phyloP scores from a whole-genome alignment of 83 land plant species.

The Diphasiastrum complanatum region DNA sequence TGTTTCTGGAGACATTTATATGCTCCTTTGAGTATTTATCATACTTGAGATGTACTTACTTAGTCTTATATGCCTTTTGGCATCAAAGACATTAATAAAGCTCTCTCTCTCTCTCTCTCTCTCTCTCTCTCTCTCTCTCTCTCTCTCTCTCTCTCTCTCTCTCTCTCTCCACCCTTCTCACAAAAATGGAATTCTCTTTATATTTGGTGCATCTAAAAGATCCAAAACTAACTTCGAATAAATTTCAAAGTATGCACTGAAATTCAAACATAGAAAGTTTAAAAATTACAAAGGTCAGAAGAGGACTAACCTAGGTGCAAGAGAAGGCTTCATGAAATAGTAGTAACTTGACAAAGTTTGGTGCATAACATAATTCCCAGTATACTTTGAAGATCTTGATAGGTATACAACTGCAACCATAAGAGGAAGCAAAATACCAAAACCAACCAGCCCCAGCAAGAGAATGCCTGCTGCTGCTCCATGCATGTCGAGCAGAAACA shows the following conservation, averaged over 20 bases:
- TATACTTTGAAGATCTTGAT: constrained; percentile 94
- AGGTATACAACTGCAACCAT: constrained; percentile 84
- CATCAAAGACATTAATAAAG: too few species aligned
- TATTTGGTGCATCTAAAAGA: too few species aligned
- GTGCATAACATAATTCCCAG: constrained; percentile 96
- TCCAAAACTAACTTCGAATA: neutral
- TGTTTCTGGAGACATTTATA: too few species aligned
- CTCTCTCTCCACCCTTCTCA: too few species aligned
- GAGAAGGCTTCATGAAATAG: constrained; percentile 82
- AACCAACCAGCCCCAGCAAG: constrained; percentile 82
- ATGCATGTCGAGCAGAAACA: constrained; percentile 75
- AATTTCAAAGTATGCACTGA: neutral
- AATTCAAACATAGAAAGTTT: neutral
- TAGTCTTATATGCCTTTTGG: too few species aligned
- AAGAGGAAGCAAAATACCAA: constrained; percentile 87
- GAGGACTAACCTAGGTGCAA: constrained; percentile 77
- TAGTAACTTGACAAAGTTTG: constrained; percentile 79
- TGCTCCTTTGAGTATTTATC: too few species aligned
- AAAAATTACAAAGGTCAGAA: neutral
- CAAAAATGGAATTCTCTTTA: too few species aligned
- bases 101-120: too few species aligned
- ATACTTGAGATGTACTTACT: too few species aligned
- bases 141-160: too few species aligned
- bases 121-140: too few species aligned
- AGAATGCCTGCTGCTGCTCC: constrained; percentile 89